These are phyloP conservation scores for Yamadazyma taylorii DNA, from an alignment of 1,139 yeast genomes.

Conservation along the genomic window DNA sequence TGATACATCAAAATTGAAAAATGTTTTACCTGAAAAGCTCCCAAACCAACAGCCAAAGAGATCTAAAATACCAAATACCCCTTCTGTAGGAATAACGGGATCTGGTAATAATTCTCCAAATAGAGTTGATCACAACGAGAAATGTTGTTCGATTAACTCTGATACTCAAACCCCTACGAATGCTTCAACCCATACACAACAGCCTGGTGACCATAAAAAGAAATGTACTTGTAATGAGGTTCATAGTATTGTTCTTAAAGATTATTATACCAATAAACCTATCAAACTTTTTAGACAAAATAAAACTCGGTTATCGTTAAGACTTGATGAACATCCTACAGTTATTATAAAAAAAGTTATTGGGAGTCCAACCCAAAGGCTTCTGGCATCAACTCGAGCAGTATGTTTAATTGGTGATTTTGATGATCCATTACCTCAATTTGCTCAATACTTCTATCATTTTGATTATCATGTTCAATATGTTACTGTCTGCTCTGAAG, in stretches of 20 bases:
- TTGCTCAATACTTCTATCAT: neutral
- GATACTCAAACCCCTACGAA: too few relatives aligned
- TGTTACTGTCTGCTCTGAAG: neutral
- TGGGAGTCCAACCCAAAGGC: neutral
- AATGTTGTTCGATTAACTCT: too few relatives aligned
- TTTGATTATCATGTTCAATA: slow-evolving; percentile 1
- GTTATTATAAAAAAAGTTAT: neutral
- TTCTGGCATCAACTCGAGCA: neutral
- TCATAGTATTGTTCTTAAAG: neutral
- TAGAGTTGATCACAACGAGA: too few relatives aligned
- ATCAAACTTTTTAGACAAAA: neutral
- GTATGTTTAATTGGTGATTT: neutral
- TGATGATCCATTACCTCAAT: slow-evolving; percentile 1
- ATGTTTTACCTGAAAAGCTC: too few relatives aligned
- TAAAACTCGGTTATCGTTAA: neutral
- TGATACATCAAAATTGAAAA: neutral
- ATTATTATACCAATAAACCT: neutral
- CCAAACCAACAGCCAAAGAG: too few relatives aligned
- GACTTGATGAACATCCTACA: neutral
- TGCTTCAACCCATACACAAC: too few relatives aligned
- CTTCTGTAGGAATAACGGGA: too few relatives aligned
- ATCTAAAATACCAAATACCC: too few relatives aligned
- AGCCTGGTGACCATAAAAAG: neutral
- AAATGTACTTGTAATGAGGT: neutral
- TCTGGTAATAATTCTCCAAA: too few relatives aligned